Base-by-base conservation (phyloP, 768 basidiomycete genomes). In the Pholiota molesta region DNA sequence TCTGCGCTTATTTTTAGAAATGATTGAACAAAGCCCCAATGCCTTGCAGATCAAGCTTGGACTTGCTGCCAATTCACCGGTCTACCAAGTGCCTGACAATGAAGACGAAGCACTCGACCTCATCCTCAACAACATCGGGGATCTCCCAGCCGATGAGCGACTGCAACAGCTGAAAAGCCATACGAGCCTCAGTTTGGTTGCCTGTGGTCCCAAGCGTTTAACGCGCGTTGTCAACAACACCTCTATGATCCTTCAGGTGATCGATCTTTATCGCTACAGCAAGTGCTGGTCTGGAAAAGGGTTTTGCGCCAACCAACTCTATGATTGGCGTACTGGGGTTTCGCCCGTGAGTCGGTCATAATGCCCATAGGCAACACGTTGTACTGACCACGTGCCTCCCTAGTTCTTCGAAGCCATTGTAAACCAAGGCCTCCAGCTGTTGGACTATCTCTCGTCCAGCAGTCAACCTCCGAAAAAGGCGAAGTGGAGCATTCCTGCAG, bases 21-120 rank as follows among this genome's bases (percentile, higher is more conserved):
- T 29, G 14, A 53, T 53, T 10, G 29, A 53, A 5, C 3, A 8
- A 31, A 53, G 52, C n/a, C 2, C n/a, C 31, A 28, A 53, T 11
- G 26, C 26, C 7, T 10, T 31, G 5, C 23, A 53, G 17, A 53
- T 53, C 31, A 53, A 53, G n/a, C 11, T 53, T 14, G 1, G 2
- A 3, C 10, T 53, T 4, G 52, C 52, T 9, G 2, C 52, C 26
- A 53, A 53, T 35, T 13, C 52, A 9, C 52, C 52, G 0, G 2
- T 53, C n/a, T 53, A 53, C 29, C 52, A 53, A 33, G 52, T 53
- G n/a, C 52, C 52, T 7, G 52, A 53, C 31, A 53, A 16, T 23
- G 52, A 53, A 33, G 52, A 53, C 10, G 52, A 53, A 33, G 52
- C 29, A 3, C 26, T 53, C 3, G 26, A 16, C 31, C 29, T 53